These are phyloP conservation scores for Odonthalia washingtoniensis DNA, from an alignment of 31 red algal species.

Conservation along the genomic window DNA sequence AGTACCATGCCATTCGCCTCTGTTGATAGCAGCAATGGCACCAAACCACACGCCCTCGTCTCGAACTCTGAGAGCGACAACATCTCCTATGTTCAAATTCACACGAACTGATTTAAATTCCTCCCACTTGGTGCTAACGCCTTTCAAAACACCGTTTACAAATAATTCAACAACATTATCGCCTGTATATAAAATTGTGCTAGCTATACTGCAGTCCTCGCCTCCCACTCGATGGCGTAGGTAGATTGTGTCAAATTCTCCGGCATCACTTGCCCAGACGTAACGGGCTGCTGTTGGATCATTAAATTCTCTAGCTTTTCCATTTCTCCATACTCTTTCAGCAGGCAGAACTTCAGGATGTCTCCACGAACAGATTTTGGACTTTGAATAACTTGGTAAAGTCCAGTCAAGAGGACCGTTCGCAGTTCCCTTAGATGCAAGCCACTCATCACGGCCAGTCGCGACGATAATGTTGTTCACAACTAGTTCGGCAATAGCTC, in stretches of 20 bases:
- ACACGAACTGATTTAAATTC: background rate
- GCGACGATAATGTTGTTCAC: background rate
- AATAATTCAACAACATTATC: conserved; percentile 9
- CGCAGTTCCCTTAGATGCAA: background rate
- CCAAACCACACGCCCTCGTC: conserved; percentile 19
- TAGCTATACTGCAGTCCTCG: background rate
- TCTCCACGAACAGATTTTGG: background rate
- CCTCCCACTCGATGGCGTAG: too few species aligned
- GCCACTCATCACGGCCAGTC: conserved; percentile 9
- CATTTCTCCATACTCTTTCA: too few species aligned
- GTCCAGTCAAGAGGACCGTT: background rate
- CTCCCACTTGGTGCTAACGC: background rate
- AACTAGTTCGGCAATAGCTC: background rate
- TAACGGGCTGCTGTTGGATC: too few species aligned
- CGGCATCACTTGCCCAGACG: too few species aligned
- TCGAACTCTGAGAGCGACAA: background rate
- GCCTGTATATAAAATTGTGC: conserved; percentile 1
- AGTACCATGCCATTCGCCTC: background rate
- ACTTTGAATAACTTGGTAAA: background rate
- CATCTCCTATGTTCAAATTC: background rate
- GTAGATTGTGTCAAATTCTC: too few species aligned
- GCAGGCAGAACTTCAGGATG: background rate
- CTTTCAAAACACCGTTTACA: background rate
- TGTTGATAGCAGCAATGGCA: conserved; percentile 4
- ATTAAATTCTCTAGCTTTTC: too few species aligned